Conservation (phyloP, 352 stramenopile species). For the Blastocystis sp. region DNA sequence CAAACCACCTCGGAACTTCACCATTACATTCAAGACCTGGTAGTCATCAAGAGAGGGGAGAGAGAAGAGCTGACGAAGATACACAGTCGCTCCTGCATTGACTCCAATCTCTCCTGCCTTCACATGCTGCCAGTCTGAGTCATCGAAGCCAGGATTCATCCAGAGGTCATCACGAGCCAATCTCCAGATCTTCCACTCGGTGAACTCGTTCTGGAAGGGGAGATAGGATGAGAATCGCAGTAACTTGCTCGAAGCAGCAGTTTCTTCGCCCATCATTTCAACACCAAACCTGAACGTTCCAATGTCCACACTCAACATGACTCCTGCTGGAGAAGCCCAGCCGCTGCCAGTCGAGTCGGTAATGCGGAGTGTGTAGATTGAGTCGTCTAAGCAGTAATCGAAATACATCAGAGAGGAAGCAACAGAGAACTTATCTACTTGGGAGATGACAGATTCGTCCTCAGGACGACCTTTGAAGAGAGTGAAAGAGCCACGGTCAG, state of each 20-base stretch:
- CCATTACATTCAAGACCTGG: not conserved
- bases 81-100: not conserved
- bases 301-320: constrained; percentile 7
- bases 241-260: not conserved
- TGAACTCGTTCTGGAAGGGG: not conserved
- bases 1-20: not conserved
- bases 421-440: not conserved
- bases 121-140: not conserved
- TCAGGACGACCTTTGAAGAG: not conserved
- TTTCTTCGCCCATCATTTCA: not conserved
- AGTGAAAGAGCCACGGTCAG: not conserved
- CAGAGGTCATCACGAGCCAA: not conserved
- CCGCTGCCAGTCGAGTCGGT: not conserved
- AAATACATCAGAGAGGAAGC: not conserved
- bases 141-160: not conserved
- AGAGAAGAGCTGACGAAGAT: not conserved
- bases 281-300: constrained; percentile 11
- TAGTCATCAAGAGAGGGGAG: not conserved
- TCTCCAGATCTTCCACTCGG: not conserved
- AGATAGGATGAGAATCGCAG: not conserved
- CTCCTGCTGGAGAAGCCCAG: not conserved
- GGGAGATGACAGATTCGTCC: not conserved
- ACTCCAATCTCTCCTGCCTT: not conserved
- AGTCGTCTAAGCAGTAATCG: not conserved
- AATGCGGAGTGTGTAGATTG: not conserved